Base-by-base conservation (phyloP, 495 filamentous ascomycete genomes). In the Aeminium ludgeri region DNA sequence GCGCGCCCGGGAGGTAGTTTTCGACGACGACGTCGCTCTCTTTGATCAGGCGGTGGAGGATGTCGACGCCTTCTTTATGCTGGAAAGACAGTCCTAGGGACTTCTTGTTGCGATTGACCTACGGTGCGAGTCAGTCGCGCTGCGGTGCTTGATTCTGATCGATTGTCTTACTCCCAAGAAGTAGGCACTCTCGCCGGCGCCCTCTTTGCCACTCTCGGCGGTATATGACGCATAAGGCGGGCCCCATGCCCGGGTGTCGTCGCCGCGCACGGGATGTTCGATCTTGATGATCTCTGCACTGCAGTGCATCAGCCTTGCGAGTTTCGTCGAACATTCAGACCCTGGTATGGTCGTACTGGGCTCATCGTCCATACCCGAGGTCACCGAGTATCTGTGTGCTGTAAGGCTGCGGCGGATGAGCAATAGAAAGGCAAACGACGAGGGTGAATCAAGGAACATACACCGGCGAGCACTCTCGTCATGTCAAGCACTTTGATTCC, bases 381-480 rank as follows among this genome's bases (percentile, higher is more conserved):
- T 97, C 89, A 48, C 89, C 89, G 8, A 97, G 67, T 29, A 97
- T 96, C 58, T 97, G 89, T 36, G 89, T 96, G 52, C 86, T 92
- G 56, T 95, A 95, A 48, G 89, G 89, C 89, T 97, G 53, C 20
- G 13, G 17, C 10, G 12, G 11, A 29, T 52, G 16, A 46, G 51
- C 57, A 38, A 48, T 43, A 8, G 4, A 25, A 25, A 25, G 23
- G 8, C 4, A 8, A 25, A 4, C 3, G 23, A 8, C 23, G 8
- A 25, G 23, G 20, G 38, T 46, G 40, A 44, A 35, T 35, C 16
- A 35, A 38, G 25, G 44, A 36, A 71, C 83, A 58, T 65, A 95
- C 91, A 30, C 89, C 89, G 36, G 89, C 89, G 37, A 97, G 67
- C 11, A 97, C 91, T 65, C 89, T 71, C 0, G 89, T 95, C 84